These are phyloP conservation scores for Forsythia suspensa DNA, from an alignment of 257 asterid species.

Conservation along the genomic window DNA sequence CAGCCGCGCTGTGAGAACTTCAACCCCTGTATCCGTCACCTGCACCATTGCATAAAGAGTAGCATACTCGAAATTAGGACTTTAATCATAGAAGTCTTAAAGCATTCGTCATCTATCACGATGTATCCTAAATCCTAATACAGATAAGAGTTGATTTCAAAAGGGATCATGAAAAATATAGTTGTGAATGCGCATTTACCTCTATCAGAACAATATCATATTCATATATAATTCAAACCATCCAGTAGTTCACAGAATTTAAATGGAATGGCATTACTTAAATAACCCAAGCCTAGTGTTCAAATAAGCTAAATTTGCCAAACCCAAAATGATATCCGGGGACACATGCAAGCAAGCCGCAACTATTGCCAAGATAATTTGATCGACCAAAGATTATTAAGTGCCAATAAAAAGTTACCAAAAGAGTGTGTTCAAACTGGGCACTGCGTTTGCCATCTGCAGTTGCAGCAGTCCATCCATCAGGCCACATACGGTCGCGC, in stretches of 20 bases:
- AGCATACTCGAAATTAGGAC: background rate
- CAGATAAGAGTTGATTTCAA: background rate
- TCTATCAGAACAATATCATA: background rate
- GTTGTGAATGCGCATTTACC: background rate
- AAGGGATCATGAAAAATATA: background rate
- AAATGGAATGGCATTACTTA: background rate
- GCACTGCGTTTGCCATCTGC: constrained; percentile 97
- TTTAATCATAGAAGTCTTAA: background rate
- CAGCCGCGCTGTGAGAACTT: constrained; percentile 88
- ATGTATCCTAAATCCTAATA: background rate
- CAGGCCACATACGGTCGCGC: constrained; percentile 99
- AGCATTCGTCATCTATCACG: background rate
- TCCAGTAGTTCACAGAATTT: background rate
- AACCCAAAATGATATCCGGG: too few relatives aligned
- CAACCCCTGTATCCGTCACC: constrained; percentile 95
- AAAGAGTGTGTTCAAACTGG: constrained; percentile 91
- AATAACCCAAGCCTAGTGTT: too few relatives aligned
- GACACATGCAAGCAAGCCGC: background rate
- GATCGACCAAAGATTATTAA: background rate
- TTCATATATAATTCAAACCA: background rate
- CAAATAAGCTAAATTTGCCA: too few relatives aligned
- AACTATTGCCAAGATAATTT: background rate
- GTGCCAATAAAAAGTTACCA: constrained; percentile 44
- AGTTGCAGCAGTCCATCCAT: constrained; percentile 97
- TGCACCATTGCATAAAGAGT: constrained; percentile 22